These are phyloP conservation scores for Dactylellina leptospora DNA, from an alignment of 2,329 filamentous ascomycete genomes.

Conservation along the genomic window DNA sequence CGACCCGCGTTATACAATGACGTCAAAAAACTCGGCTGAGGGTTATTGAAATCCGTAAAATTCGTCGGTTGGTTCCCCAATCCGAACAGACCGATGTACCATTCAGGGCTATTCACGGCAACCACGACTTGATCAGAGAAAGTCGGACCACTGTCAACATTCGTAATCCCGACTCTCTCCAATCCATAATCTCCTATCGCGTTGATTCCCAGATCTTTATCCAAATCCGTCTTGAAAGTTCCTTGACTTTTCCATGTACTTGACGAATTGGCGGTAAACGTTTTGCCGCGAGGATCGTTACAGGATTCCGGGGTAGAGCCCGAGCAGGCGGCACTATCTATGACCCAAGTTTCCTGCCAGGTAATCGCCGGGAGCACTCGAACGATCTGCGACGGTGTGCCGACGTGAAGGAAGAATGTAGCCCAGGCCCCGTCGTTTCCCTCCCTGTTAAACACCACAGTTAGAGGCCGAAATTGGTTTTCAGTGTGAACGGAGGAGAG, in stretches of 20 bases:
- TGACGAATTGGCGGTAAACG: constrained; percentile 16
- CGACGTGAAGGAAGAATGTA: constrained; percentile 46
- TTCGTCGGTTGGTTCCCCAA: constrained; percentile 46
- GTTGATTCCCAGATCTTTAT: constrained; percentile 37
- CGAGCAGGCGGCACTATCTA: constrained; percentile 16
- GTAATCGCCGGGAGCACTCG: constrained; percentile 41
- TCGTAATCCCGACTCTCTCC: constrained; percentile 36
- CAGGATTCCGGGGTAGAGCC: constrained; percentile 12
- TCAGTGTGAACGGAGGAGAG: neutral
- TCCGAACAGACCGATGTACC: constrained; percentile 43
- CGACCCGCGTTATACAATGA: constrained; percentile 31
- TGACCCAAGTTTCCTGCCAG: constrained; percentile 52
- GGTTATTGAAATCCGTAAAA: constrained; percentile 47
- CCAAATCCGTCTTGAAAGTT: constrained; percentile 33
- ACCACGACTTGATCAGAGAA: constrained; percentile 40
- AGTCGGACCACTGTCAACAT: constrained; percentile 21
- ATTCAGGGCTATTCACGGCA: constrained; percentile 13
- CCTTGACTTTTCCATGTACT: constrained; percentile 36
- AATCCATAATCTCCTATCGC: constrained; percentile 38
- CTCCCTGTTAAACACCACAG: constrained; percentile 17
- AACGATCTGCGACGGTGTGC: constrained; percentile 45
- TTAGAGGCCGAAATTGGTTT: neutral
- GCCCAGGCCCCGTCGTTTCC: constrained; percentile 48
- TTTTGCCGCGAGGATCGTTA: constrained; percentile 26
- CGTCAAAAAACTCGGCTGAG: constrained; percentile 40